Conservation (phyloP, 1,284 basidiomycete genomes). For the Austroboletus niveus region DNA sequence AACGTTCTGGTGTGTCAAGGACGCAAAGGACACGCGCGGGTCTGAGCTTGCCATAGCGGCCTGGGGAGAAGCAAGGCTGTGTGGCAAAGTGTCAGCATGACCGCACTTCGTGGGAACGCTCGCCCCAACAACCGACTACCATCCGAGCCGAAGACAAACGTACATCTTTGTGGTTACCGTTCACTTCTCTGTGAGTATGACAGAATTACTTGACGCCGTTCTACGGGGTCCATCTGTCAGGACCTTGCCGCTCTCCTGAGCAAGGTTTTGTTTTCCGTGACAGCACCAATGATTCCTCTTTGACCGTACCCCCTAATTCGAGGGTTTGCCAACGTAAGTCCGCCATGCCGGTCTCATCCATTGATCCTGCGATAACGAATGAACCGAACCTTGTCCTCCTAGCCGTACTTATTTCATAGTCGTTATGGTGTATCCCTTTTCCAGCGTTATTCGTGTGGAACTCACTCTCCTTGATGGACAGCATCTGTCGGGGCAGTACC, state of each 20-base stretch:
- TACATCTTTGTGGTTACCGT: conserved; percentile 15
- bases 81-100: conserved; percentile 17
- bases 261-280: conserved; percentile 22
- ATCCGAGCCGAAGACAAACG: conserved; percentile 2
- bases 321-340: conserved; percentile 24
- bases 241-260: conserved; percentile 2
- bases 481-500: background rate
- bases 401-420: conserved; percentile 19
- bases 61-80: conserved; percentile 12
- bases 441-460: conserved; percentile 1
- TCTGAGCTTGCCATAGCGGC: conserved; percentile 23
- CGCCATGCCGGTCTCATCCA: conserved; percentile 8
- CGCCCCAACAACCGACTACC: background rate
- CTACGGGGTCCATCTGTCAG: conserved; percentile 26
- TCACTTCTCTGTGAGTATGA: conserved; percentile 27
- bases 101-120: conserved; percentile 22
- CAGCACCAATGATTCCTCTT: conserved; percentile 23
- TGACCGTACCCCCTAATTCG: conserved; percentile 15
- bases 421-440: conserved; percentile 13
- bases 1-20: conserved; percentile 75
- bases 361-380: conserved; percentile 17
- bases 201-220: conserved; percentile 15
- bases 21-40: conserved; percentile 63
- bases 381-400: conserved; percentile 1
- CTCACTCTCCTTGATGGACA: background rate